Base-by-base conservation (phyloP, 331 rosid species). In the Dryas integrifolia region DNA sequence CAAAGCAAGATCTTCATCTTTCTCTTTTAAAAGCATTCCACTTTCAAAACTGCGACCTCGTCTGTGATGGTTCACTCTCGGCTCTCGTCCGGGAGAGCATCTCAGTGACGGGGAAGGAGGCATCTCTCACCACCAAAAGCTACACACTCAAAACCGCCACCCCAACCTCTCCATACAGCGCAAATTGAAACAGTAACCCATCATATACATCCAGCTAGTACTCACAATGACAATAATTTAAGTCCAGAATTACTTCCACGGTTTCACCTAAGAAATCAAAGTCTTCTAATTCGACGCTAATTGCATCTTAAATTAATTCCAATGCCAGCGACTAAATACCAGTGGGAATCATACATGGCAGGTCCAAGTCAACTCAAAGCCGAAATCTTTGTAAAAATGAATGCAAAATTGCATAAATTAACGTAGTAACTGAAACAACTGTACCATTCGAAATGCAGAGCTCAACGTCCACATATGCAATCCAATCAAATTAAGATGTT, bases 91-190 rank as follows among this genome's bases (percentile, higher is more conserved):
- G 0, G 91, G 96, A 73, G 96, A 88, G 84, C 60, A 84, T 80
- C 94, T 82, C 87, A 90, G 43, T 51, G 90, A 87, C 4, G 96
- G 96, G 44, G 96, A 86, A 69, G 92, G 87, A 43, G 96, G 92
- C 94, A 90, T 90, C 84, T 79, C 79, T 70, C 18, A 56, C 84
- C 72, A 71, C 75, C 74, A 69, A 84, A 80, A 74, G 45, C 60
- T 56, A 58, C 26, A 52, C 11, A 55, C 63, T 73, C 67, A 40
- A 72, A 58, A 68, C 59, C 53, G 6, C 58, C 55, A 15, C 70
- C 13, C 59, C 74, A 78, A 58, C 51, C 72, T 57, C 75, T 62
- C 80, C 67, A 68, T 30, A 75, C 63, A 55, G 41, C 64, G 61
- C 52, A 16, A 52, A 67, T 77, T 65, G 61, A 65, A 58, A 61